Evolutionary conservation across 768 basidiomycete species (phyloP).

Genomic region (Daedaleopsis sinensis): DNA sequence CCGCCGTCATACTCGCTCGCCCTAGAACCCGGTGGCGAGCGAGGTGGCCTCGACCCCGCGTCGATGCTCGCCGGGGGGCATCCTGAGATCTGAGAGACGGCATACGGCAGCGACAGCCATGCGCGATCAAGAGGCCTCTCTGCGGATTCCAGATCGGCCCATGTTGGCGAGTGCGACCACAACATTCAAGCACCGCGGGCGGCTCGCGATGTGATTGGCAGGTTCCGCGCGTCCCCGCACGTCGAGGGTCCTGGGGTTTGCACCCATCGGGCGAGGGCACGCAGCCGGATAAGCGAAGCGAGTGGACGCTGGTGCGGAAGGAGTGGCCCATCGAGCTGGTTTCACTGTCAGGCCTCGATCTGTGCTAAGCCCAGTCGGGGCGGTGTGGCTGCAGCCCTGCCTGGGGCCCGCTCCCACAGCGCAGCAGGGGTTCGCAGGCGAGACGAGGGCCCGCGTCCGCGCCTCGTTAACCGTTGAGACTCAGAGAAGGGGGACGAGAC

Average conservation of each 20-base stretch:
- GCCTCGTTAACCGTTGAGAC: neutral
- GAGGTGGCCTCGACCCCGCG: neutral
- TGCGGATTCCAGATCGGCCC: neutral
- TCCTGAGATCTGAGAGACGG: neutral
- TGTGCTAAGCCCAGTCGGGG: neutral
- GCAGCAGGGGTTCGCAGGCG: neutral
- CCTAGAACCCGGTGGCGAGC: constrained; percentile 12
- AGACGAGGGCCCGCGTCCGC: neutral
- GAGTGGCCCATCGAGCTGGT: neutral
- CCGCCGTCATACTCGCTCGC: constrained; percentile 5
- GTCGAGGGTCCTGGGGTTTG: constrained; percentile 6
- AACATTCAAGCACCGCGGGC: neutral
- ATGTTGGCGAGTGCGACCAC: neutral
- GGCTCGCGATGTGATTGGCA: constrained; percentile 5
- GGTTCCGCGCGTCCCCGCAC: neutral
- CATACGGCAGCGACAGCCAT: neutral
- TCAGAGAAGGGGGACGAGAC: neutral
- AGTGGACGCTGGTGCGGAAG: constrained; percentile 3
- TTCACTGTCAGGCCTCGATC: neutral
- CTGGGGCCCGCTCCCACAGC: neutral
- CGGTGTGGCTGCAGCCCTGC: neutral
- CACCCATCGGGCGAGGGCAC: constrained; percentile 6
- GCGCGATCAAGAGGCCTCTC: neutral
- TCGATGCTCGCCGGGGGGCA: neutral
- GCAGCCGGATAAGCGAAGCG: neutral